Base-by-base conservation (phyloP, 257 asterid species). In the Solanum medicagineum region DNA sequence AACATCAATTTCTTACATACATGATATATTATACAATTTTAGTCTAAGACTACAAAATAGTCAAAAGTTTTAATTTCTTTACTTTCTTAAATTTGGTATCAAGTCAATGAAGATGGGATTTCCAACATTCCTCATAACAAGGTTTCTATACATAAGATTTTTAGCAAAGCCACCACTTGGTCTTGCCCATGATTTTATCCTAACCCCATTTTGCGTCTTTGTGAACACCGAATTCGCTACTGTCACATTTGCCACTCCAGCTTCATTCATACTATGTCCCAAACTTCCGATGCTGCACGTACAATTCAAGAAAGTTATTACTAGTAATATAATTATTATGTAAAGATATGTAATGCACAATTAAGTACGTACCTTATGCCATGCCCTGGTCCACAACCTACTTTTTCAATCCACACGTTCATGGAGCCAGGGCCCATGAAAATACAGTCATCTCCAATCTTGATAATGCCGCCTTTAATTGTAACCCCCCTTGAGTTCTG, bases 101-200 rank as follows among this genome's bases (percentile, higher is more conserved):
- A 8, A 0, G 9, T 81, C 84, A 10, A 81, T 81, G 74, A 81
- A 24, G 44, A 81, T 81, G 13, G 84, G 84, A 57, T 81, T 59
- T 10, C 84, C 84, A 59, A 81, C 84, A 20, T 81, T 81, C 16
- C 54, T 81, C 84, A 81, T 59, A 19, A 81, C 60, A 47, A 81
- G 84, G 10, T 81, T 81, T 59, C 53, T 20, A 57, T 59, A 81
- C 70, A 81, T 59, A 20, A 81, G 74, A 63, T 59, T 81, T 81
- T 32, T 81, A 40, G 84, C 84, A 36, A 42, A 81, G 44, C 84
- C 84, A 42, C 84, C 84, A 81, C 84, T 81, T 81, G 84, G 84
- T 45, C 84, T 81, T 59, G 74, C 84, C 84, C 84, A 81, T 40
- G 84, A 81, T 56, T 81, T 81, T 22, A 81, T 73, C 47, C 84